These are phyloP conservation scores for Nakaseomyces delphensis DNA, from an alignment of 1,139 yeast genomes.

Conservation along the genomic window DNA sequence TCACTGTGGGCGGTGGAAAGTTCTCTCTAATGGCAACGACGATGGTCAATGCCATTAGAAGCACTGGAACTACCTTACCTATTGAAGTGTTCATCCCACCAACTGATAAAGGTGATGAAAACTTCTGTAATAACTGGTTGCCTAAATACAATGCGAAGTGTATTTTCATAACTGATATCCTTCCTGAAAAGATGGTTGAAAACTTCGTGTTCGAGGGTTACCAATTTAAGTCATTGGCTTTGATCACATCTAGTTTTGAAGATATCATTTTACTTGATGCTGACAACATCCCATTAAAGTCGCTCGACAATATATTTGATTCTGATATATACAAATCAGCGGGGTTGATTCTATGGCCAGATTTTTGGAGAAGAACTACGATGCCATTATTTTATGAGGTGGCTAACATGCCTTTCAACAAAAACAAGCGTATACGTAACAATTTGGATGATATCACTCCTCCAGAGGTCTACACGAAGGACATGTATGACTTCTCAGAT, in stretches of 20 bases:
- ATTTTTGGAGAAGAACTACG: slow-evolving; percentile 70
- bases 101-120: slow-evolving; percentile 54
- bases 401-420: slow-evolving; percentile 42
- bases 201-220: slow-evolving; percentile 57
- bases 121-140: slow-evolving; percentile 53
- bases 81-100: slow-evolving; percentile 72
- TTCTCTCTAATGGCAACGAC: slow-evolving; percentile 65
- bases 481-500: slow-evolving; percentile 26
- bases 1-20: slow-evolving; percentile 73
- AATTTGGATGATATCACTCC: slow-evolving; percentile 34
- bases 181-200: slow-evolving; percentile 40
- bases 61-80: slow-evolving; percentile 57
- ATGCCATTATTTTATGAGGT: slow-evolving; percentile 61
- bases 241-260: slow-evolving; percentile 68
- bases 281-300: slow-evolving; percentile 58
- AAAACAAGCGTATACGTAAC: slow-evolving; percentile 37
- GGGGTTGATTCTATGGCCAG: slow-evolving; percentile 75
- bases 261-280: slow-evolving; percentile 70
- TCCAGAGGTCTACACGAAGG: slow-evolving; percentile 28
- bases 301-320: slow-evolving; percentile 47
- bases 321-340: slow-evolving; percentile 44
- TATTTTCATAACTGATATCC: slow-evolving; percentile 48
- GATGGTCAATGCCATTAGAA: slow-evolving; percentile 56
- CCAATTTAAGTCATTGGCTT: slow-evolving; percentile 70
- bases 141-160: slow-evolving; percentile 67